A percentile compares a stretch with the other conserved stretches of the same genome.
phyloP scores from a whole-genome alignment of 2,329 filamentous ascomycete species.

The Truncatella angustata region DNA sequence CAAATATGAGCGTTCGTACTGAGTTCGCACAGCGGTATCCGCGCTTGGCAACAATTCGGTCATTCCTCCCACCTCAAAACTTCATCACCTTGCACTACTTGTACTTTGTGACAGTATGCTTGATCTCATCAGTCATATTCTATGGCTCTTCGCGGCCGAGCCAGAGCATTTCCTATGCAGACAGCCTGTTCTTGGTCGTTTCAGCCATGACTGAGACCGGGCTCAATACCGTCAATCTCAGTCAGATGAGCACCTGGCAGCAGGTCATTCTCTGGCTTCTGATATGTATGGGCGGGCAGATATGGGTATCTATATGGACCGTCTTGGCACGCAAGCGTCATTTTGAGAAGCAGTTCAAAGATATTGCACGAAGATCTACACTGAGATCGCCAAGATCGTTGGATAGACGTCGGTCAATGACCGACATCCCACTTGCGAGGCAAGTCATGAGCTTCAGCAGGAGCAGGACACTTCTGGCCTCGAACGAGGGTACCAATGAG shows the following conservation, averaged over 20 bases:
- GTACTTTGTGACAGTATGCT: slow-evolving; percentile 59
- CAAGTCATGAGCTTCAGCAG: slow-evolving; percentile 8
- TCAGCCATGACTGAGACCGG: slow-evolving; percentile 68
- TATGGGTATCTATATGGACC: slow-evolving; percentile 66
- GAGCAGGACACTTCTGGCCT: neutral
- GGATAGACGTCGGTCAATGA: neutral
- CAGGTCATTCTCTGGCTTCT: slow-evolving; percentile 64
- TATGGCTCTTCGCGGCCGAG: slow-evolving; percentile 54
- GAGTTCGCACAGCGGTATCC: neutral
- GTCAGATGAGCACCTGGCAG: slow-evolving; percentile 64
- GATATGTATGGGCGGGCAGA: slow-evolving; percentile 63
- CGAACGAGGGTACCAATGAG: neutral
- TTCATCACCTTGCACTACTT: slow-evolving; percentile 66
- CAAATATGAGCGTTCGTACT: neutral
- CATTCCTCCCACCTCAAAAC: slow-evolving; percentile 46
- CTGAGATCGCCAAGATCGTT: slow-evolving; percentile 20
- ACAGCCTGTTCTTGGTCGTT: slow-evolving; percentile 65
- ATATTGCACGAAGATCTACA: slow-evolving; percentile 44
- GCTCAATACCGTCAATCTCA: slow-evolving; percentile 66
- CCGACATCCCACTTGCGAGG: slow-evolving; percentile 8
- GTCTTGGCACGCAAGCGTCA: slow-evolving; percentile 58
- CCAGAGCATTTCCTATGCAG: slow-evolving; percentile 55
- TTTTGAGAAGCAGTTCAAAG: slow-evolving; percentile 60
- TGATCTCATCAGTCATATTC: slow-evolving; percentile 59
- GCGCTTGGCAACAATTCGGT: slow-evolving; percentile 10